phyloP scores from a whole-genome alignment of 2,329 filamentous ascomycete genomes.

The Venturia nashicola region DNA sequence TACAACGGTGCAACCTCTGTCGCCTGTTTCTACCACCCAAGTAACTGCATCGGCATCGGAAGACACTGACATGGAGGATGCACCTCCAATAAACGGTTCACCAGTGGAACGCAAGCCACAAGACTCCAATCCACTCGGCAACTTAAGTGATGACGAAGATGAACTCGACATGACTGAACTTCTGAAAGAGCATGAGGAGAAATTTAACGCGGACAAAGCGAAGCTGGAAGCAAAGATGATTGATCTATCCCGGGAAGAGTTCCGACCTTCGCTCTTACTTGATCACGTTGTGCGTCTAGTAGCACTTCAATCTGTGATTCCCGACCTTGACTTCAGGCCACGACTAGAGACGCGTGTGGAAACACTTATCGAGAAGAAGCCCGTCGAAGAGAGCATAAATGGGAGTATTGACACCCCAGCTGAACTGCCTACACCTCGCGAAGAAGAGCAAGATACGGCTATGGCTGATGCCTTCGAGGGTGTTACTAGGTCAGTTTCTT shows the following conservation, averaged over 20 bases:
- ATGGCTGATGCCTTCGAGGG: background rate
- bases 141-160: conserved; percentile 8
- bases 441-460: conserved; percentile 3
- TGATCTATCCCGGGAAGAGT: conserved; percentile 10
- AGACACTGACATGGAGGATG: conserved; percentile 6
- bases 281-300: conserved; percentile 5
- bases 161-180: conserved; percentile 8
- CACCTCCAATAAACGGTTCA: background rate
- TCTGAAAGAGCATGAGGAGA: conserved; percentile 5
- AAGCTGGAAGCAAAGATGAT: conserved; percentile 8
- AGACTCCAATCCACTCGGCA: background rate
- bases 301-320: conserved; percentile 4
- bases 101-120: background rate
- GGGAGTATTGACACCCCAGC: background rate
- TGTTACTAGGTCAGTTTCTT: background rate
- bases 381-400: background rate
- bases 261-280: conserved; percentile 6
- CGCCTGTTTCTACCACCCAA: background rate
- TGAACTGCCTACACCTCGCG: background rate
- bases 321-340: conserved; percentile 5
- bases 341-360: background rate
- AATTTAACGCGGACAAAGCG: conserved; percentile 11
- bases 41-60: background rate
- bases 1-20: background rate
- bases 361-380: background rate